A percentile compares a stretch with the other conserved stretches of the same genome.
Conservation (phyloP, 2,329 filamentous ascomycete species). For the Fusarium penzigii region DNA sequence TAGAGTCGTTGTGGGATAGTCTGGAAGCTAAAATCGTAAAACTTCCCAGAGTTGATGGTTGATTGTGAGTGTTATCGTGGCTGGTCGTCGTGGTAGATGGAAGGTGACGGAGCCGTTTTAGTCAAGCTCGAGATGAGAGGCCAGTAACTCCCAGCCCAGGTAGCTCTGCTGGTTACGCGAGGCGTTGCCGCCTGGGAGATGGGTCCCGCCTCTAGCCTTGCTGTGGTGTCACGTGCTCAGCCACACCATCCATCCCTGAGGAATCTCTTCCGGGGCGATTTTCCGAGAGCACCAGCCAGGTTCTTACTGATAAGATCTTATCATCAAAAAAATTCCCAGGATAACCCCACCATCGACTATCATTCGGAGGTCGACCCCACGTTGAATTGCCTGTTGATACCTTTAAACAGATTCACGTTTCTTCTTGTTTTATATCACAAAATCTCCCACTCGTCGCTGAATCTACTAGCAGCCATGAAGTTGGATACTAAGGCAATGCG, state of each 20-base stretch:
- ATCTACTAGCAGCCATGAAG: slow-evolving; percentile 65
- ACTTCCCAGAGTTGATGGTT: slow-evolving; percentile 8
- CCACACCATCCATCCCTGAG: background rate
- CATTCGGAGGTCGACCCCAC: slow-evolving; percentile 24
- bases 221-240: slow-evolving; percentile 32
- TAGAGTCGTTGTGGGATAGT: slow-evolving; percentile 3
- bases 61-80: slow-evolving; percentile 22
- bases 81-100: slow-evolving; percentile 34
- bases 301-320: slow-evolving; percentile 36
- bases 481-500: slow-evolving; percentile 92
- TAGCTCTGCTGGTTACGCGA: slow-evolving; percentile 48
- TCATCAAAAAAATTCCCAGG: slow-evolving; percentile 29
- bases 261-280: slow-evolving; percentile 11
- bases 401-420: background rate
- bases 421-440: background rate
- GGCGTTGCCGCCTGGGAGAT: slow-evolving; percentile 43
- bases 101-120: slow-evolving; percentile 40
- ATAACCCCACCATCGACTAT: slow-evolving; percentile 31
- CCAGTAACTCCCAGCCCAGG: slow-evolving; percentile 19
- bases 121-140: slow-evolving; percentile 37
- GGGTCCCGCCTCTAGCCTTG: slow-evolving; percentile 28
- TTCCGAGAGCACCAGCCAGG: slow-evolving; percentile 15
- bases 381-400: slow-evolving; percentile 7
- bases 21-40: slow-evolving; percentile 6
- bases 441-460: background rate